Percentiles rank a stretch among this genome's conserved stretches.
These are phyloP conservation scores for Vitis cinerea DNA, from an alignment of 164 flowering plant species.

Conservation along the genomic window DNA sequence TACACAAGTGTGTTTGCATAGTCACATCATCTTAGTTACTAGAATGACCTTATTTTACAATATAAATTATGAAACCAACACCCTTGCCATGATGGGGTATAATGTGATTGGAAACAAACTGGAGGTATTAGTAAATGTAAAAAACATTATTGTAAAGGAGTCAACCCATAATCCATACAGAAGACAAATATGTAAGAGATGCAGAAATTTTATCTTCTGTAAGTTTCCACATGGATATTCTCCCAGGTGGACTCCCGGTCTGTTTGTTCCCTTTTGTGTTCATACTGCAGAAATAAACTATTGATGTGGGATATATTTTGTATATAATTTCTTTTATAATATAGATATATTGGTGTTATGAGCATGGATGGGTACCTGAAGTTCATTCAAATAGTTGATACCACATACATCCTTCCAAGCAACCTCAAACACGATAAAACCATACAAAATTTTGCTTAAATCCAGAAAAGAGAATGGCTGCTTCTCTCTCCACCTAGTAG, in stretches of 20 bases:
- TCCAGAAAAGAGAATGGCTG: slow-evolving; percentile 23
- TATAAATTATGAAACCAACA: not conserved
- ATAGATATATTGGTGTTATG: not conserved
- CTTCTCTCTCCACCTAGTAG: slow-evolving; percentile 19
- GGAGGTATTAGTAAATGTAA: not conserved
- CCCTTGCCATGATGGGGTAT: not conserved
- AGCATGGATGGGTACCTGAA: slow-evolving; percentile 25
- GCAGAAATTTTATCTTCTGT: not conserved
- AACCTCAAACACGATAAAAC: slow-evolving; percentile 37
- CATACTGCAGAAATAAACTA: too few species aligned
- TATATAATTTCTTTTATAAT: not conserved
- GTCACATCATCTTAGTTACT: not conserved
- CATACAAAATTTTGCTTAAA: slow-evolving; percentile 26
- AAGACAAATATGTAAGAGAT: not conserved
- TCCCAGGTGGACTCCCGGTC: not conserved
- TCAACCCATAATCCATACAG: not conserved
- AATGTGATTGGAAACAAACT: not conserved
- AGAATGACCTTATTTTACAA: not conserved
- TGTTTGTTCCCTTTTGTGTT: too few species aligned
- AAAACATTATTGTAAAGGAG: not conserved
- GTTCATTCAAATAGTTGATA: slow-evolving; percentile 31
- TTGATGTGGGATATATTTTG: too few species aligned
- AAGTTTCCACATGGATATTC: not conserved
- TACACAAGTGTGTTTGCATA: not conserved
- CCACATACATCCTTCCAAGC: slow-evolving; percentile 35